Conservation (phyloP, 768 basidiomycete genomes). For the Cystoderma amianthinum region DNA sequence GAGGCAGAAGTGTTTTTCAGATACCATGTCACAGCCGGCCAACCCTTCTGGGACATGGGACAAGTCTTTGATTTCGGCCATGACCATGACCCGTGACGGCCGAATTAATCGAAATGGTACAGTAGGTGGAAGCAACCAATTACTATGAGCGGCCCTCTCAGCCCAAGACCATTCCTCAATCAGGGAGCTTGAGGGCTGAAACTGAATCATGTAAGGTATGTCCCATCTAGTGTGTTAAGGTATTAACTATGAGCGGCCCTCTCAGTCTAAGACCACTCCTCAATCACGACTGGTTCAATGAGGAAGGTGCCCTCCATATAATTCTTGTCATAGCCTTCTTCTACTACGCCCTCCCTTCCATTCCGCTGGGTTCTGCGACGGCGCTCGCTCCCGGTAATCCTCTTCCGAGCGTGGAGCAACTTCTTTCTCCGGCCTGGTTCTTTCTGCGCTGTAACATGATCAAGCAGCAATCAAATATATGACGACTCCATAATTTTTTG, state of each 20-base stretch:
- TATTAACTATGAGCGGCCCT: no score
- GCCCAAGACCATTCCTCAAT: conserved; percentile 44
- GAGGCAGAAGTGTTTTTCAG: no score
- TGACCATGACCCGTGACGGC: no score
- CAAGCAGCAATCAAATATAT: neutral
- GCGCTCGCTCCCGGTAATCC: neutral
- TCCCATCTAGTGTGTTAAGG: no score
- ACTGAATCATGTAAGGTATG: no score
- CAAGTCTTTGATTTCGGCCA: no score
- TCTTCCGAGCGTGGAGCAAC: neutral
- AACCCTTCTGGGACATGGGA: no score
- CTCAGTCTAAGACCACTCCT: no score
- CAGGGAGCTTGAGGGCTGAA: no score
- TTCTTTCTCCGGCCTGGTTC: neutral
- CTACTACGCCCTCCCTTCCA: conserved; percentile 30
- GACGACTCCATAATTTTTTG: neutral
- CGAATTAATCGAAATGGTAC: no score
- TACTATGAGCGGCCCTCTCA: conserved; percentile 40
- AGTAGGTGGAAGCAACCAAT: conserved; percentile 41
- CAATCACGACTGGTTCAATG: conserved; percentile 29
- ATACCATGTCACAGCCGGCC: no score
- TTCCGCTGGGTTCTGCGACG: conserved; percentile 27
- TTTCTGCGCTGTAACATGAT: neutral
- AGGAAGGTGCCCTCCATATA: conserved; percentile 38
- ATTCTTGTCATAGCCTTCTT: conserved; percentile 32